phyloP scores from a whole-genome alignment of 2,329 filamentous ascomycete species.

The Tympanopsis confertula region DNA sequence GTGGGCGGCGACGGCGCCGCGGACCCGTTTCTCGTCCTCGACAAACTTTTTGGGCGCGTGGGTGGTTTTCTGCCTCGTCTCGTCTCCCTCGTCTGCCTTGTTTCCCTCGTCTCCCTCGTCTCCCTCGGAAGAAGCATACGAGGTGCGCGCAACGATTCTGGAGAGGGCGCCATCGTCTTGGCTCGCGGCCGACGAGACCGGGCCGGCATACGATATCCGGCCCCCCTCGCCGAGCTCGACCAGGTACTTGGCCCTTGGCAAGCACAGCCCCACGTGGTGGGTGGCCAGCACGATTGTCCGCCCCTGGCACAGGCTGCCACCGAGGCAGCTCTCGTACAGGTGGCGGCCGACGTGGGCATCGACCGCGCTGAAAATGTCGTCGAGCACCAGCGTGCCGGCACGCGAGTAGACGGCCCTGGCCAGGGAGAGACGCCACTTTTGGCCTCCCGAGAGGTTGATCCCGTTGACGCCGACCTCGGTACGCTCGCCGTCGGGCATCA shows the following conservation, averaged over 20 bases:
- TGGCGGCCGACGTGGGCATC: conserved; percentile 60
- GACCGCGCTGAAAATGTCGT: background rate
- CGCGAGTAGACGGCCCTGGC: conserved; percentile 32
- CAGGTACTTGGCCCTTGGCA: conserved; percentile 57
- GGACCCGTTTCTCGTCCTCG: conserved; percentile 63
- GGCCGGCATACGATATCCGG: conserved; percentile 49
- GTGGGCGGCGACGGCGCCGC: conserved; percentile 53
- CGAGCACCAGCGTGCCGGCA: conserved; percentile 23
- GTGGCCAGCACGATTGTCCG: conserved; percentile 71
- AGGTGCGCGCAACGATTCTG: conserved; percentile 30
- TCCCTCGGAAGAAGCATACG: conserved; percentile 1
- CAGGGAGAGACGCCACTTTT: conserved; percentile 30
- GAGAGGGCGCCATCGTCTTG: conserved; percentile 44
- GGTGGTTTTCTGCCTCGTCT: conserved; percentile 23
- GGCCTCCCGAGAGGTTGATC: conserved; percentile 29
- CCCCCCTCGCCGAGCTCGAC: conserved; percentile 62
- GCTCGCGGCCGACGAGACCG: conserved; percentile 50
- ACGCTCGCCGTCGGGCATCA: conserved; percentile 26
- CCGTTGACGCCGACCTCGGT: conserved; percentile 30
- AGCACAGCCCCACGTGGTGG: conserved; percentile 66
- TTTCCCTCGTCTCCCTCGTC: background rate
- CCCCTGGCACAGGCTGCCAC: conserved; percentile 55
- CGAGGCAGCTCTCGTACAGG: conserved; percentile 66
- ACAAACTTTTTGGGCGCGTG: conserved; percentile 57
- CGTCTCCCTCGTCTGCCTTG: conserved; percentile 32